These are phyloP conservation scores for Plasmodium chabaudi DNA, from an alignment of 169 alveolate genomes.

Conservation along the genomic window DNA sequence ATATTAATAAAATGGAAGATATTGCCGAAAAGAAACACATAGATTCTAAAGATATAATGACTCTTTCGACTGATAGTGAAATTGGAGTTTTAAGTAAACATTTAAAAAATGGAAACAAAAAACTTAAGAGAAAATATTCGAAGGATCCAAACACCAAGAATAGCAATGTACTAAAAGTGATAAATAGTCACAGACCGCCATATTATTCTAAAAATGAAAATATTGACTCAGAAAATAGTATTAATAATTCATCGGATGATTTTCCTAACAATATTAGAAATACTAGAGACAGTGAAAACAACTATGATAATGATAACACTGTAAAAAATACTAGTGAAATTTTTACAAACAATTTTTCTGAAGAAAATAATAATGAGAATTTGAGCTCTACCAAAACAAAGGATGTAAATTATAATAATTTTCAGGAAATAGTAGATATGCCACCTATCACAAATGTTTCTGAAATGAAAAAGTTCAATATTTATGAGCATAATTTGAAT, in stretches of 20 bases:
- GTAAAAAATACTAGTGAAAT: constrained; percentile 61
- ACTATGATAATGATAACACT: constrained; percentile 14
- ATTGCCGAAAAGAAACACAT: not conserved
- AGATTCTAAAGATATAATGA: constrained; percentile 15
- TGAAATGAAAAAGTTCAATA: constrained; percentile 69
- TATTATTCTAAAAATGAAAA: constrained; percentile 20
- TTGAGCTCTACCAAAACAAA: constrained; percentile 40
- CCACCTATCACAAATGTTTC: constrained; percentile 37
- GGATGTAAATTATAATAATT: constrained; percentile 21
- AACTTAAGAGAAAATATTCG: constrained; percentile 29
- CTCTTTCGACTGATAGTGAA: not conserved
- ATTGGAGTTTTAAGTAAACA: too few species aligned
- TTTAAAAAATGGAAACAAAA: constrained; percentile 2
- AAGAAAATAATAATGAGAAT: constrained; percentile 45
- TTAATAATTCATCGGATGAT: not conserved
- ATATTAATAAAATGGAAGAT: not conserved
- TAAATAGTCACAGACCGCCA: constrained; percentile 27
- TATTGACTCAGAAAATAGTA: not conserved
- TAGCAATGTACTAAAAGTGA: constrained; percentile 14
- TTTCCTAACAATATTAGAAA: not conserved
- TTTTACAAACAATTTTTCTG: constrained; percentile 12
- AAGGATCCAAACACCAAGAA: constrained; percentile 32
- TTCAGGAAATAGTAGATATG: constrained; percentile 38
- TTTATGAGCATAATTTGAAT: constrained; percentile 68
- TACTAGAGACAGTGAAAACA: not conserved